Base-by-base conservation (phyloP, 306 rosid species). In the Castanospermum australe region DNA sequence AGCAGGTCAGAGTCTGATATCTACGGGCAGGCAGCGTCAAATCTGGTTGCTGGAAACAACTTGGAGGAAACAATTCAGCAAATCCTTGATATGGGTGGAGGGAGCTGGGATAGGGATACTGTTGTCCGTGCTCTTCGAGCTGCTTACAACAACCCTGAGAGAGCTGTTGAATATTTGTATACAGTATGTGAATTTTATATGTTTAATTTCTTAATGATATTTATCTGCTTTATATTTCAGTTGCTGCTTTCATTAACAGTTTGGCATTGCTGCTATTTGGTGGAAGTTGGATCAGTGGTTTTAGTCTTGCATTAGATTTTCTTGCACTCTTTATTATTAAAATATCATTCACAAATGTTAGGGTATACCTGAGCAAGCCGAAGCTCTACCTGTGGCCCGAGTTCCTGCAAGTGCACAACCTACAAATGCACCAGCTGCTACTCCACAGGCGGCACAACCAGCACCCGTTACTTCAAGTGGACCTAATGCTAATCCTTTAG, bases 321-420 rank as follows among this genome's bases (percentile, higher is more conserved):
- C 73, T 39, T 60, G 73, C 47, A 28, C 4, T 32, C 5, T 44
- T 7, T 57, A 22, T 42, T 44, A 24, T 28, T 39, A 12, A 14
- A 52, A 64, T 41, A 76, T 48, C 25, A 14, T 79, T 48, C 24
- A 21, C 59, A 9, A 62, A 82, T 55, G 20, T 17, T 55, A 95
- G 99, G 99, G 99, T 45, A 95, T 95, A 48, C 99, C 99, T 0
- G 98, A 92, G 80, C 96, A 90, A 91, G 92, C 93, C 64, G 97
- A 91, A 71, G 90, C 78, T 79, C 92, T 97, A 67, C 86, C 84
- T 75, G 86, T 82, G 28, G 80, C 89, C 24, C 86, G 28, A 71
- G 88, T 51, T 28, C 94, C 94, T 72, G 84, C 86, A 72, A 54
- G 87, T 60, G 82, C 75, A 13, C 92, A 77, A 71, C 89, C 88